phyloP scores from a whole-genome alignment of 2,329 filamentous ascomycete genomes.

The Paracorniculantispora psalliotae region DNA sequence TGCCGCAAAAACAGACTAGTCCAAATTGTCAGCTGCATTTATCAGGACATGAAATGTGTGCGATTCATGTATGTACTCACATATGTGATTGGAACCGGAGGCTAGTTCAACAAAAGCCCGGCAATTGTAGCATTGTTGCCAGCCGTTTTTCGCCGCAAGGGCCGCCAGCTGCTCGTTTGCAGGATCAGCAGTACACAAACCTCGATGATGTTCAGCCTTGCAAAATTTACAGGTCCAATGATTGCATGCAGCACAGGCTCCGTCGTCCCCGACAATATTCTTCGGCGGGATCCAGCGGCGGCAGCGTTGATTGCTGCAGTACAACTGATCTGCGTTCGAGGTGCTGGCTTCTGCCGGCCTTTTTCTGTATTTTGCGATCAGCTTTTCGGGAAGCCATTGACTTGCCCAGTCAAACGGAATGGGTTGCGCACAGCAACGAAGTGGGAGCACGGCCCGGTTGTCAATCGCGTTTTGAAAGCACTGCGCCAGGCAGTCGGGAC shows the following conservation, averaged over 20 bases:
- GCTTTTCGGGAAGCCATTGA: conserved; percentile 29
- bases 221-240: not conserved
- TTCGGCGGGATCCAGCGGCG: conserved; percentile 39
- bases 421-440: conserved; percentile 43
- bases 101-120: too few species aligned
- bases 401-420: conserved; percentile 34
- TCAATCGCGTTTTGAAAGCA: conserved; percentile 41
- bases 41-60: too few species aligned
- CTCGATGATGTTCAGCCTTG: not conserved
- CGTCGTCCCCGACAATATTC: conserved; percentile 20
- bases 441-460: conserved; percentile 49
- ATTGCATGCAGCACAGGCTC: not conserved
- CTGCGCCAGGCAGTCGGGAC: conserved; percentile 38
- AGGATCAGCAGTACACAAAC: not conserved
- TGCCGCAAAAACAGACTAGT: too few species aligned
- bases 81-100: too few species aligned
- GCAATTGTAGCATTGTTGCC: too few species aligned
- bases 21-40: too few species aligned
- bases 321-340: conserved; percentile 39
- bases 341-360: conserved; percentile 48
- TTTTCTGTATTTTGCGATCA: conserved; percentile 32
- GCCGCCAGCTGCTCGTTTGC: too few species aligned
- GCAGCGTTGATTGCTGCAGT: conserved; percentile 43
- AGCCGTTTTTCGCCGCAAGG: too few species aligned
- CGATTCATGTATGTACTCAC: too few species aligned